Evolutionary conservation across 352 stramenopile species (phyloP).

Genomic region (Pythium graminicola): DNA sequence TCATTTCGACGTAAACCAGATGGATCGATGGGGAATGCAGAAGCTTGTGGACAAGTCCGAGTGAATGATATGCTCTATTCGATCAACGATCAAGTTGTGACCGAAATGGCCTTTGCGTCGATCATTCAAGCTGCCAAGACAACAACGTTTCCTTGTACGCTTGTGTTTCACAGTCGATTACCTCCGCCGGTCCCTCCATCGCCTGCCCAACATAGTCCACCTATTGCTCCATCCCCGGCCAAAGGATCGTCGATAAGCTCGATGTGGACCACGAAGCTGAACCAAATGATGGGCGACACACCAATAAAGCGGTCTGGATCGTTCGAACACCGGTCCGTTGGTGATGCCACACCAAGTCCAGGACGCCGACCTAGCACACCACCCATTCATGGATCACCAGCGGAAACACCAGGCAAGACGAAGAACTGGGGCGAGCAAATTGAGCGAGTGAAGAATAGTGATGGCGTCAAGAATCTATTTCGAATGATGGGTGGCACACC

Average conservation of each 20-base stretch:
- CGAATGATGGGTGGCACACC: slow-evolving; percentile 51
- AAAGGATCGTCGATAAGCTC: slow-evolving; percentile 13
- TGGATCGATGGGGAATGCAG: slow-evolving; percentile 43
- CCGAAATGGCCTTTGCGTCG: slow-evolving; percentile 43
- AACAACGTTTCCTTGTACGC: slow-evolving; percentile 55
- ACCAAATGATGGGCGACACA: slow-evolving; percentile 30
- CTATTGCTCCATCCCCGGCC: slow-evolving; percentile 30
- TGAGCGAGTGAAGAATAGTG: slow-evolving; percentile 58
- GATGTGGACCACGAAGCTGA: slow-evolving; percentile 45
- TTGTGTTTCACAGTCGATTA: slow-evolving; percentile 52
- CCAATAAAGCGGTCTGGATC: slow-evolving; percentile 43
- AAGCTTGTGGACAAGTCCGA: slow-evolving; percentile 48
- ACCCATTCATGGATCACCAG: slow-evolving; percentile 19
- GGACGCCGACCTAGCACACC: too few species aligned
- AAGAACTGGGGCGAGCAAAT: slow-evolving; percentile 37
- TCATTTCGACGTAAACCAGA: slow-evolving; percentile 57
- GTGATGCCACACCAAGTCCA: slow-evolving; percentile 2
- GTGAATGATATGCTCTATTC: slow-evolving; percentile 59
- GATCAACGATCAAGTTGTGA: slow-evolving; percentile 59
- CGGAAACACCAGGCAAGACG: slow-evolving; percentile 27
- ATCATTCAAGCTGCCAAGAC: slow-evolving; percentile 66
- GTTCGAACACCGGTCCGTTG: slow-evolving; percentile 31
- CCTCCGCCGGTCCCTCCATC: background rate
- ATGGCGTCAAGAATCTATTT: slow-evolving; percentile 71
- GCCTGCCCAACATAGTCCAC: slow-evolving; percentile 13